Evolutionary conservation across 1,284 basidiomycete genomes (phyloP), one percentile per base, ranked within the genome.

Genomic region (Lentinus polychrous): DNA sequence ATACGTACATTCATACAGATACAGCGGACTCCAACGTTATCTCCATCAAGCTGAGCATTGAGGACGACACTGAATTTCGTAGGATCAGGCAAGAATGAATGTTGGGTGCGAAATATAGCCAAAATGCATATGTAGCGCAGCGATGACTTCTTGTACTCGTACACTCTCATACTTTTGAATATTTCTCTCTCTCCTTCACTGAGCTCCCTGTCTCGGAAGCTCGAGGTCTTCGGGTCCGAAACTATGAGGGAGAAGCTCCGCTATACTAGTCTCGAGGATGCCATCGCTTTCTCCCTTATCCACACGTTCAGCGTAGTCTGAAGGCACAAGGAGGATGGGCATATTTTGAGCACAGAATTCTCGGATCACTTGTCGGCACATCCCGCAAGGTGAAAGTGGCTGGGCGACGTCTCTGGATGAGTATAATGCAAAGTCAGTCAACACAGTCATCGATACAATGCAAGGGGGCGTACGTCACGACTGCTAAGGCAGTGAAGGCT

Each of bases 281-380:
- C 78, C 73, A 42, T 79, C 72, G 55, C 66, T 62, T 32, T 68
- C 67, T 45, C 63, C 70, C 43, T 59, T 67, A 46, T 62, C 65
- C 27, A 68, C 60, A 5, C 63, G 67, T 11, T 66, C 60, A 11
- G 63, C 51, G 40, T 91, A 93, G 51, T 82, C 76, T 1, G 75
- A 76, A 0, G 86, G 82, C 8, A 93, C 76, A 50, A 96, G 80
- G 33, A 88, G 72, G 45, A 96, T 76, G 0, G 91, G 90, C 71
- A 87, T 86, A 34, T 81, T 66, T 20, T 79, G 75, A 5, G 77
- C 63, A 60, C 90, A 91, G 64, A 96, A 96, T 65, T 97, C 94
- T 47, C 91, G 82, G 46, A 96, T 79, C 47, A 94, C 78, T 64
- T 97, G 94, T 6, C 93, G 83, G 60, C 94, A 97, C 53, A 95